Percentiles rank a stretch among this genome's conserved stretches.
Evolutionary conservation across 257 asterid genomes (phyloP).

Genomic region (Solanum pennellii): DNA sequence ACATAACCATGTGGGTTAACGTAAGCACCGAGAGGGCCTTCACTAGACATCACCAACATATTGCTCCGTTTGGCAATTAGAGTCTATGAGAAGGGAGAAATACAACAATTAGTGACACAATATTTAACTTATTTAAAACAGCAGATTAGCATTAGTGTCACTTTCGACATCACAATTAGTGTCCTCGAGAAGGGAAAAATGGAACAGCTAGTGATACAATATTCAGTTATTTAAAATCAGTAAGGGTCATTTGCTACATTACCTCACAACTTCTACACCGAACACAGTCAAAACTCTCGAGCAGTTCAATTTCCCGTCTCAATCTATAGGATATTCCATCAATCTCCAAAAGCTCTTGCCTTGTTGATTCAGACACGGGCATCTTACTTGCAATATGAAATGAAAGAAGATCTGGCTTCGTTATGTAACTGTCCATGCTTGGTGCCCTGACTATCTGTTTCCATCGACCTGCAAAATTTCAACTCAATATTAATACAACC

Average conservation of each 20-base stretch:
- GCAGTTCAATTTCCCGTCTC: slow-evolving; percentile 81
- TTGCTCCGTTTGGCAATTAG: slow-evolving; percentile 77
- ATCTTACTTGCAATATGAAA: slow-evolving; percentile 92
- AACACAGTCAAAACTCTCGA: slow-evolving; percentile 75
- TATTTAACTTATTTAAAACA: background rate
- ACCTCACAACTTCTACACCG: slow-evolving; percentile 85
- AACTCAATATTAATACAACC: background rate
- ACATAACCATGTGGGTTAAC: slow-evolving; percentile 78
- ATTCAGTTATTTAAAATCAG: background rate
- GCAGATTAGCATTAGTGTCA: background rate
- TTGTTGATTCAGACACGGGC: slow-evolving; percentile 73
- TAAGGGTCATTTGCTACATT: slow-evolving; percentile 1
- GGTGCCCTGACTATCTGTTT: slow-evolving; percentile 76
- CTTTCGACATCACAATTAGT: slow-evolving; percentile 26
- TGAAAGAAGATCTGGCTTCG: slow-evolving; percentile 86
- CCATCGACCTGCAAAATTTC: slow-evolving; percentile 73
- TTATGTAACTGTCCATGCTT: slow-evolving; percentile 60
- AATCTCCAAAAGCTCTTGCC: slow-evolving; percentile 96
- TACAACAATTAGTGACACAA: background rate
- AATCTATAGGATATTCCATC: slow-evolving; percentile 90
- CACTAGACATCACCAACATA: slow-evolving; percentile 92
- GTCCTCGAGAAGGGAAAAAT: slow-evolving; percentile 25
- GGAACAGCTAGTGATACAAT: background rate
- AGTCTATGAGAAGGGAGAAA: slow-evolving; percentile 27
- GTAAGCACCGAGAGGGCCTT: slow-evolving; percentile 94